Percentiles rank a stretch among this genome's conserved stretches.
phyloP scores from a whole-genome alignment of 2,329 filamentous ascomycete genomes.

The Coniochaeta pulveracea region DNA sequence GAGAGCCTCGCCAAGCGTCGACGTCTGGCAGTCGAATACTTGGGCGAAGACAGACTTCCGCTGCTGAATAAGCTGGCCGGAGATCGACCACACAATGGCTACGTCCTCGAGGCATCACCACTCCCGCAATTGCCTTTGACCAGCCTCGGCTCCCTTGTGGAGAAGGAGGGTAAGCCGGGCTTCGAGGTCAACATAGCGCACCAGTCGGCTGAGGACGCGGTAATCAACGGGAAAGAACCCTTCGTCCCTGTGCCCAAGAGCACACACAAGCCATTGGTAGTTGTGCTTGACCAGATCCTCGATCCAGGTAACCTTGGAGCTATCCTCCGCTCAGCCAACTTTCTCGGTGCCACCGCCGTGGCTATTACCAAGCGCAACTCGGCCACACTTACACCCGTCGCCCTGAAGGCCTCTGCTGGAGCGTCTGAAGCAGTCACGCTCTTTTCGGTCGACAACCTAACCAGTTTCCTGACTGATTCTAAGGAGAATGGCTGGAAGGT shows the following conservation, averaged over 20 bases:
- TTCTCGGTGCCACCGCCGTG: conserved; percentile 80
- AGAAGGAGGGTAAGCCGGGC: conserved; percentile 29
- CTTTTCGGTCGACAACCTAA: conserved; percentile 56
- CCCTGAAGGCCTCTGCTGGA: conserved; percentile 79
- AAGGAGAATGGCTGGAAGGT: conserved; percentile 67
- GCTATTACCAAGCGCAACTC: conserved; percentile 64
- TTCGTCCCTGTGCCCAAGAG: conserved; percentile 32
- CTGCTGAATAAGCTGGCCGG: conserved; percentile 75
- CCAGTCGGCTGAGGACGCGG: conserved; percentile 64
- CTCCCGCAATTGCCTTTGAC: conserved; percentile 61
- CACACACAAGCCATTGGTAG: conserved; percentile 53
- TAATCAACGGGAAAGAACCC: conserved; percentile 56
- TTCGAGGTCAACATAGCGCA: conserved; percentile 51
- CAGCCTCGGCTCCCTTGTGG: conserved; percentile 38
- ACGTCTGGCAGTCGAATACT: conserved; percentile 43
- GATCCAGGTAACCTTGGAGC: conserved; percentile 88
- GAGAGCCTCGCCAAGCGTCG: conserved; percentile 32
- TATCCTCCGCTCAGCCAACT: conserved; percentile 79
- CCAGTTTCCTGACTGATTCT: conserved; percentile 59
- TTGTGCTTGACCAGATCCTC: conserved; percentile 64
- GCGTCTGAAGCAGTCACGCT: conserved; percentile 72
- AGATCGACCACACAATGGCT: conserved; percentile 80
- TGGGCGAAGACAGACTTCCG: conserved; percentile 49
- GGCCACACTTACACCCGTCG: conserved; percentile 62
- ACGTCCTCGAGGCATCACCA: conserved; percentile 76